Evolutionary conservation across 305 asterid species (phyloP).

Genomic region (Solanum chacoense): DNA sequence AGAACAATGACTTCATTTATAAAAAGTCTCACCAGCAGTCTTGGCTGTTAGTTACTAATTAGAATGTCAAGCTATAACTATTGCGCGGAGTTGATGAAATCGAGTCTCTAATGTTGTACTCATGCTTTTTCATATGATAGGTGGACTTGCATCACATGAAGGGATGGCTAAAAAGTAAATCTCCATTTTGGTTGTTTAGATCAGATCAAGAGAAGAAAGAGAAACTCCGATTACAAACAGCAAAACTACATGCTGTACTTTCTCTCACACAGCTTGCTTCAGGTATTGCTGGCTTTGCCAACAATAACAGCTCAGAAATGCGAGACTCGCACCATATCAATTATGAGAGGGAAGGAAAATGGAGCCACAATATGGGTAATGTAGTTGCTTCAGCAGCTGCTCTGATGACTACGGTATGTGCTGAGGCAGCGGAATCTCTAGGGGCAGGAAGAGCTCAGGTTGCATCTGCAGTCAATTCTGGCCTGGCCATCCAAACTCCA

Average conservation of each 20-base stretch:
- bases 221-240: slow-evolving; percentile 37
- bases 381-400: slow-evolving; percentile 54
- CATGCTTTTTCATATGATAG: slow-evolving; percentile 2
- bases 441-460: slow-evolving; percentile 45
- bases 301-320: slow-evolving; percentile 17
- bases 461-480: slow-evolving; percentile 46
- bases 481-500: slow-evolving; percentile 47
- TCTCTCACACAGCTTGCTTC: slow-evolving; percentile 64
- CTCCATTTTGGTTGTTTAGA: slow-evolving; percentile 21
- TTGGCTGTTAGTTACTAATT: neutral
- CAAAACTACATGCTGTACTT: slow-evolving; percentile 52
- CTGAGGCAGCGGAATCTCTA: slow-evolving; percentile 50
- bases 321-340: slow-evolving; percentile 12
- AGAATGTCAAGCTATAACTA: neutral
- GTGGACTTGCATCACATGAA: slow-evolving; percentile 21
- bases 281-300: slow-evolving; percentile 47
- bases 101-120: neutral
- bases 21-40: neutral
- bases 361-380: slow-evolving; percentile 21
- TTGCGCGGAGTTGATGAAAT: neutral
- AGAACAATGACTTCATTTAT: neutral
- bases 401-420: slow-evolving; percentile 45
- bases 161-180: slow-evolving; percentile 33
- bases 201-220: slow-evolving; percentile 39
- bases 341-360: slow-evolving; percentile 8